Evolutionary conservation across 345 rosid genomes (phyloP).

Genomic region (Luvunga scandens): DNA sequence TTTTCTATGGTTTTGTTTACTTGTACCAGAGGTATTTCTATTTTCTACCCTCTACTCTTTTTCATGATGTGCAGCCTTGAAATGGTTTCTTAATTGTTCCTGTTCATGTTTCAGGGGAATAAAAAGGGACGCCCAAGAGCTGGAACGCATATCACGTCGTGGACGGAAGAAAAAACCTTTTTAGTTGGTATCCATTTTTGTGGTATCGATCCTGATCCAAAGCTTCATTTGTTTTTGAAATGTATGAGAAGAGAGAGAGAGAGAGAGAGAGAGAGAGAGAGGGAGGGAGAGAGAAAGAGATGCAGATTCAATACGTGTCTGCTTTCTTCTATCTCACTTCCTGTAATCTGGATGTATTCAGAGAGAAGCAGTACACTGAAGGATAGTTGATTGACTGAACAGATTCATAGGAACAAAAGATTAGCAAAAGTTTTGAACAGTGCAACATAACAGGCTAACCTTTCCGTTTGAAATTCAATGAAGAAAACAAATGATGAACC

Average conservation of each 20-base stretch:
- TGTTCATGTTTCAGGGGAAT: constrained; percentile 49
- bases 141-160: constrained; percentile 45
- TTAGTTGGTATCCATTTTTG: constrained; percentile 11
- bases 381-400: neutral
- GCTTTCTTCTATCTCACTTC: neutral
- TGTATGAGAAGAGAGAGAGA: neutral
- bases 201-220: neutral
- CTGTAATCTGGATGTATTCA: neutral
- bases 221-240: neutral
- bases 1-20: constrained; percentile 56
- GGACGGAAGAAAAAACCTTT: constrained; percentile 50
- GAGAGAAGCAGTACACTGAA: neutral
- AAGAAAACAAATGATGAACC: too few relatives aligned
- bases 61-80: neutral
- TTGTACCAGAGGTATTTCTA: constrained; percentile 55
- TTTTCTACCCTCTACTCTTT: neutral
- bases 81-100: constrained; percentile 7
- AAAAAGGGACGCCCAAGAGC: constrained; percentile 52
- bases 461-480: too few relatives aligned
- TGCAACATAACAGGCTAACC: too few relatives aligned
- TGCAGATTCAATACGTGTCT: neutral
- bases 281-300: neutral
- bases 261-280: neutral
- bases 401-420: neutral
- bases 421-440: neutral